Conservation (phyloP, 208 protist genomes). For the Wallacemonas collosoma region DNA sequence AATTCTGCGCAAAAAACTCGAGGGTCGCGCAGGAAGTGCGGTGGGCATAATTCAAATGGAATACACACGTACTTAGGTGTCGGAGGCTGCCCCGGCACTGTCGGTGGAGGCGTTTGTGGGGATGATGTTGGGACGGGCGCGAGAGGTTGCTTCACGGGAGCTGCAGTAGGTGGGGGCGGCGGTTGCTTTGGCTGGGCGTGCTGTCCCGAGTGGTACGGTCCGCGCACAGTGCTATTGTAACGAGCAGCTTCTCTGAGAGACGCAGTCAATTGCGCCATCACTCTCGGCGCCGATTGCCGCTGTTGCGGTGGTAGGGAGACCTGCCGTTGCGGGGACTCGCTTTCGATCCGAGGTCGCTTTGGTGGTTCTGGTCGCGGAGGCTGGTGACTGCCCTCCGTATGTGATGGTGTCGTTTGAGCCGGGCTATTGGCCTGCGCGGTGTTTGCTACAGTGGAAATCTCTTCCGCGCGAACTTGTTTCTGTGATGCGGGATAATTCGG, state of each 20-base stretch:
- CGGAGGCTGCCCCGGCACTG: too few relatives aligned
- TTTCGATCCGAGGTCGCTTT: conserved; percentile 1
- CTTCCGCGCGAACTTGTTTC: too few relatives aligned
- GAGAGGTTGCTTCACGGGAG: background rate
- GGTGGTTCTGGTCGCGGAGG: background rate
- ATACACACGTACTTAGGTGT: conserved; percentile 57
- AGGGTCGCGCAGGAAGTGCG: conserved; percentile 55
- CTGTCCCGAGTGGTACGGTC: background rate
- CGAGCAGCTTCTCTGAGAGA: conserved; percentile 9
- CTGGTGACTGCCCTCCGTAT: background rate
- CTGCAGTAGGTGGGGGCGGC: background rate
- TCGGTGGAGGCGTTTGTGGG: too few relatives aligned
- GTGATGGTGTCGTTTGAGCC: background rate
- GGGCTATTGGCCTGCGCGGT: background rate
- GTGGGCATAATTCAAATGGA: conserved; percentile 53
- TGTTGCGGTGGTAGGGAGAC: background rate
- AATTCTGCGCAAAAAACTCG: conserved; percentile 58
- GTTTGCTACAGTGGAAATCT: too few relatives aligned
- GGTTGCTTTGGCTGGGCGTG: background rate
- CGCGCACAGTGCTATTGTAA: background rate
- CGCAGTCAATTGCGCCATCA: conserved; percentile 3
- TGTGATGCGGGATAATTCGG: too few relatives aligned
- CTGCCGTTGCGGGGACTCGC: background rate
- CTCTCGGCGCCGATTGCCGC: background rate
- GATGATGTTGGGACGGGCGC: background rate